These are phyloP conservation scores for Psidium guajava DNA, from an alignment of 345 rosid genomes.

Conservation along the genomic window DNA sequence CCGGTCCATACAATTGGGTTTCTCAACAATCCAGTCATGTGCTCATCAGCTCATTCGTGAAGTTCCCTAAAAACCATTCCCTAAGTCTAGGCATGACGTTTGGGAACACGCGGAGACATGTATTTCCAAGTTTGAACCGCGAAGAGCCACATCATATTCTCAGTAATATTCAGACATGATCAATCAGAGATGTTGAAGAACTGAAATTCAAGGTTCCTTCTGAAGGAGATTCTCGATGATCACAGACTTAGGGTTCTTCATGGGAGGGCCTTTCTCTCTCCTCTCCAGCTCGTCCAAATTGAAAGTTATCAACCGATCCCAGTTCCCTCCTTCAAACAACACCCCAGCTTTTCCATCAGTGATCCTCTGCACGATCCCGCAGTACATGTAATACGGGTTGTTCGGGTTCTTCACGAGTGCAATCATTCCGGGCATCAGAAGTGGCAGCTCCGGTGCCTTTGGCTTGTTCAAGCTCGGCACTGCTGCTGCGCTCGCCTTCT, in stretches of 20 bases:
- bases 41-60: not conserved
- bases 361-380: conserved; percentile 87
- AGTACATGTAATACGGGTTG: conserved; percentile 74
- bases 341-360: conserved; percentile 91
- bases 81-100: not conserved
- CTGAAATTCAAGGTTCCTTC: conserved; percentile 10
- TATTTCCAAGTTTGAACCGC: not conserved
- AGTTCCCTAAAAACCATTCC: not conserved
- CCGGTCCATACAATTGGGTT: not conserved
- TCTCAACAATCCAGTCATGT: not conserved
- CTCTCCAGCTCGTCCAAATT: conserved; percentile 75
- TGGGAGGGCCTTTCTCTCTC: conserved; percentile 78
- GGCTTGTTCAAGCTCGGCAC: conserved; percentile 35
- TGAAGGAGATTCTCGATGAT: conserved; percentile 46
- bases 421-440: conserved; percentile 87
- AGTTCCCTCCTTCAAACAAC: conserved; percentile 77
- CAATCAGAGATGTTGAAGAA: not conserved
- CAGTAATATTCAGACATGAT: not conserved
- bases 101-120: not conserved
- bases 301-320: conserved; percentile 75
- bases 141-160: not conserved
- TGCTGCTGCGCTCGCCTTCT: not conserved
- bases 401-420: conserved; percentile 71
- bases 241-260: conserved; percentile 69
- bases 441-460: conserved; percentile 59